Percentiles rank a stretch among this genome's conserved stretches.
Conservation (phyloP, 129 eudicot species). For the Artemisia argyi region DNA sequence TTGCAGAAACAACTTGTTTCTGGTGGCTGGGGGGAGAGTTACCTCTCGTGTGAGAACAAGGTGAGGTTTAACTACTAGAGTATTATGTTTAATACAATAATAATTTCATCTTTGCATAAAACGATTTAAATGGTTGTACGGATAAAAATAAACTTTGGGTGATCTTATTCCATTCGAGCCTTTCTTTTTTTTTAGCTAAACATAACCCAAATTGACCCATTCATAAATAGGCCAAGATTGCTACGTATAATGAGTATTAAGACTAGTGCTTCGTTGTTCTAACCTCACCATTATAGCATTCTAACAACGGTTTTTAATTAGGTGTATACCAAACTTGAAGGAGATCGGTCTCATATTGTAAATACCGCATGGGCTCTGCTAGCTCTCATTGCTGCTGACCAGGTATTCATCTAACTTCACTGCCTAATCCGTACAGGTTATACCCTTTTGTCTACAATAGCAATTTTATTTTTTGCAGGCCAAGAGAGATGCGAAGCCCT, state of each 20-base stretch:
- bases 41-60: slow-evolving; percentile 76
- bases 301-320: not conserved
- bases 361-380: slow-evolving; percentile 85
- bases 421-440: not conserved
- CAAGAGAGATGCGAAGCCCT: slow-evolving; percentile 54
- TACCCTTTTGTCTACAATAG: not conserved
- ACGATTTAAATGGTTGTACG: too few species aligned
- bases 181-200: not conserved
- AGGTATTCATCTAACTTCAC: slow-evolving; percentile 41
- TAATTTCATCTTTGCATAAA: too few species aligned
- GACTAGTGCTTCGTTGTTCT: too few species aligned
- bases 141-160: too few species aligned
- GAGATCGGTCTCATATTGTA: slow-evolving; percentile 56
- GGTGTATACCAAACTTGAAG: slow-evolving; percentile 71
- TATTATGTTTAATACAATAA: too few species aligned
- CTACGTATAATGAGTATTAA: not conserved
- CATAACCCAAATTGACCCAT: not conserved
- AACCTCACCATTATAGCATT: not conserved
- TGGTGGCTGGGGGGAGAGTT: slow-evolving; percentile 95
- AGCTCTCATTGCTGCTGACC: slow-evolving; percentile 74
- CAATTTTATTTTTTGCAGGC: slow-evolving; percentile 30
- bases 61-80: slow-evolving; percentile 30
- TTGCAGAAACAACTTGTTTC: slow-evolving; percentile 64
- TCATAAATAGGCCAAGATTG: not conserved
- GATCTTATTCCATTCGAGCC: not conserved